A percentile compares a stretch with the other conserved stretches of the same genome.
These are phyloP conservation scores for Cladosporium cucumerinum DNA, from an alignment of 2,329 filamentous ascomycete genomes.

Conservation along the genomic window DNA sequence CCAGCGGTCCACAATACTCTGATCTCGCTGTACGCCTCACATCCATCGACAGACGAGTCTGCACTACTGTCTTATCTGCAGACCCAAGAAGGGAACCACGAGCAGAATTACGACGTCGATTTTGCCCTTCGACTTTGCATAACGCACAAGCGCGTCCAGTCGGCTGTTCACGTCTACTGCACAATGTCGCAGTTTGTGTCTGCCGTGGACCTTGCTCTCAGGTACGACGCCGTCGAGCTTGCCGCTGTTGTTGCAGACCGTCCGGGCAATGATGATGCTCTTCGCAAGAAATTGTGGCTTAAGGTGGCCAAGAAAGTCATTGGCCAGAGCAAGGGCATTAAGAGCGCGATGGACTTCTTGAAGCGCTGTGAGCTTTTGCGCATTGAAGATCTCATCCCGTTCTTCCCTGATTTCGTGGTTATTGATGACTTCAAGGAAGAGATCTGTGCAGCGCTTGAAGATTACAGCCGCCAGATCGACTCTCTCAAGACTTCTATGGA, in stretches of 20 bases:
- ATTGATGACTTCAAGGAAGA: conserved; percentile 99
- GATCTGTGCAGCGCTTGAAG: conserved; percentile 88
- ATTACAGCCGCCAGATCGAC: conserved; percentile 90
- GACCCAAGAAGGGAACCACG: conserved; percentile 69
- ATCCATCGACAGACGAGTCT: conserved; percentile 77
- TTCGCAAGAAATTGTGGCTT: conserved; percentile 94
- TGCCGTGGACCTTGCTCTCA: conserved; percentile 86
- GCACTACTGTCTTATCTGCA: conserved; percentile 85
- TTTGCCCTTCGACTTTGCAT: conserved; percentile 96
- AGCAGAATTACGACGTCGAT: conserved; percentile 87
- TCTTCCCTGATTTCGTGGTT: conserved; percentile 97
- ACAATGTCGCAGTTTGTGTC: conserved; percentile 93
- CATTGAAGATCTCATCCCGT: conserved; percentile 95
- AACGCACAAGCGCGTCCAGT: conserved; percentile 86
- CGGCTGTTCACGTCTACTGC: conserved; percentile 95
- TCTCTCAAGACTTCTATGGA: conserved; percentile 91
- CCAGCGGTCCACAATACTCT: conserved; percentile 95
- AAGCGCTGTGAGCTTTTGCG: conserved; percentile 85
- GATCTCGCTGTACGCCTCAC: conserved; percentile 90
- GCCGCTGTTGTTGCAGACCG: conserved; percentile 86
- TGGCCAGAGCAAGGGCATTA: conserved; percentile 79
- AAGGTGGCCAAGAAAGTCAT: conserved; percentile 94
- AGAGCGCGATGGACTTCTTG: conserved; percentile 80
- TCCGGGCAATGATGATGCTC: conserved; percentile 66
- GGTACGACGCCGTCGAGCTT: conserved; percentile 84